Base-by-base conservation (phyloP, 2,329 filamentous ascomycete genomes). In the Aspergillus sp. region DNA sequence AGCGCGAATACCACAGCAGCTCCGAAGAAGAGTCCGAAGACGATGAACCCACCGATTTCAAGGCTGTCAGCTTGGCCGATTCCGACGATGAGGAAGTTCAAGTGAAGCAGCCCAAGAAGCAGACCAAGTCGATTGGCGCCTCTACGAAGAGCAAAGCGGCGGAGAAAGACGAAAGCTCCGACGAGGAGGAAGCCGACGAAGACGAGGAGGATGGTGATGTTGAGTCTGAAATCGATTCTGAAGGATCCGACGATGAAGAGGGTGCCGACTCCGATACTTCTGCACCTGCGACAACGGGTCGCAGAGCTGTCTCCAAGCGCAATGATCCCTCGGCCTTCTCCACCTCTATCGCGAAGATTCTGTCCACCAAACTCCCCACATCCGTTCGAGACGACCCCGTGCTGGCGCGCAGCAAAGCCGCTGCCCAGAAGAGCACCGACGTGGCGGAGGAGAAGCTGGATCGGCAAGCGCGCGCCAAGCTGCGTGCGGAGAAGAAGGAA, bases 321-420 rank as follows among this genome's bases (percentile, higher is more conserved):
- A 96, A 96, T 78, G 94, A 99, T 76, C 93, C 95, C 2, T 82
- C 84, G 64, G 92, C 91, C 55, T 98, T 99, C 76, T 91, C 94
- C 23, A 96, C 89, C 1, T 96, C 92, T 54, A 92, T 99, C 70
- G 90, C 90, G 67, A 96, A 95, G 77, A 97, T 99, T 73, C 84
- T 99, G 48, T 88, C 88, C 58, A 94, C 92, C 53, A 98, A 98
- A 78, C 83, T 98, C 8, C 89, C 92, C 1, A 87, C 86, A 7
- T 85, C 90, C 32, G 92, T 92, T 73, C 90, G 93, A 23, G 84
- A 88, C 57, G 95, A 99, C 73, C 95, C 95, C 0, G 91, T 99
- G n/a, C 84, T 99, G 3, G 89, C 93, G 5, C 89, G 95, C 70
- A 94, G 90, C 74, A 87, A 86, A 62, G 84, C 85, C 10, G 92